Percentiles rank a stretch among this genome's conserved stretches.
These are phyloP conservation scores for Eragrostis nindensis DNA, from an alignment of 176 grass and related monocot species.

Conservation along the genomic window DNA sequence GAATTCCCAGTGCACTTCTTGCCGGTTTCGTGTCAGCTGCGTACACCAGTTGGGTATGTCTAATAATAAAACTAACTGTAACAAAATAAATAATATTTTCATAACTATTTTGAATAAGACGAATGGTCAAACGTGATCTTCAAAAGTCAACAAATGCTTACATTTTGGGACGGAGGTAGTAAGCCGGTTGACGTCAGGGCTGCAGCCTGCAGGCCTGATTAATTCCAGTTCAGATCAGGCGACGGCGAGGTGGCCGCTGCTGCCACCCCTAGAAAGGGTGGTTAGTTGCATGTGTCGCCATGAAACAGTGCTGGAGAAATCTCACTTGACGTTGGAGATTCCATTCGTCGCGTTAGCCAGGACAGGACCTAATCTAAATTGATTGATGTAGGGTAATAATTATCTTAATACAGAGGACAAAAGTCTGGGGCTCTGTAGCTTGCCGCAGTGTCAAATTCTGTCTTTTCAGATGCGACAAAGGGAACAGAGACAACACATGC, in stretches of 20 bases:
- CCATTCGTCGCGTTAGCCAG: slow-evolving; percentile 10
- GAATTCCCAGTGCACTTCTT: neutral
- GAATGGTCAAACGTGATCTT: no score
- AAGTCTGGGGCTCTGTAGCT: slow-evolving; percentile 16
- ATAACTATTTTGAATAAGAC: no score
- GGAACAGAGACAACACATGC: slow-evolving; percentile 32
- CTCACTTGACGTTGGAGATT: slow-evolving; percentile 45
- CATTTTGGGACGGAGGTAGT: no score
- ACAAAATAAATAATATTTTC: no score
- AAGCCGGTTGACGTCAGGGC: slow-evolving; percentile 20
- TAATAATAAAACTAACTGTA: no score
- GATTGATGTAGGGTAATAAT: neutral
- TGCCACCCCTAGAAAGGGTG: slow-evolving; percentile 31
- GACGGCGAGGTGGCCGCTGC: slow-evolving; percentile 1
- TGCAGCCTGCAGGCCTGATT: neutral
- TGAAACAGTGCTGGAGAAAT: slow-evolving; percentile 38
- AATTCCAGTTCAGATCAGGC: no score
- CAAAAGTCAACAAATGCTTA: no score
- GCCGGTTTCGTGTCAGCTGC: neutral
- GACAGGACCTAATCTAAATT: neutral
- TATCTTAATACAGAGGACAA: slow-evolving; percentile 13
- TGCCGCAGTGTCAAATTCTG: slow-evolving; percentile 39
- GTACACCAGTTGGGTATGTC: neutral
- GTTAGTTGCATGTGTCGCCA: slow-evolving; percentile 19
- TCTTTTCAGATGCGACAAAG: slow-evolving; percentile 45